Conservation (phyloP, 176 grass and related monocot genomes). For the Oryza nivara region DNA sequence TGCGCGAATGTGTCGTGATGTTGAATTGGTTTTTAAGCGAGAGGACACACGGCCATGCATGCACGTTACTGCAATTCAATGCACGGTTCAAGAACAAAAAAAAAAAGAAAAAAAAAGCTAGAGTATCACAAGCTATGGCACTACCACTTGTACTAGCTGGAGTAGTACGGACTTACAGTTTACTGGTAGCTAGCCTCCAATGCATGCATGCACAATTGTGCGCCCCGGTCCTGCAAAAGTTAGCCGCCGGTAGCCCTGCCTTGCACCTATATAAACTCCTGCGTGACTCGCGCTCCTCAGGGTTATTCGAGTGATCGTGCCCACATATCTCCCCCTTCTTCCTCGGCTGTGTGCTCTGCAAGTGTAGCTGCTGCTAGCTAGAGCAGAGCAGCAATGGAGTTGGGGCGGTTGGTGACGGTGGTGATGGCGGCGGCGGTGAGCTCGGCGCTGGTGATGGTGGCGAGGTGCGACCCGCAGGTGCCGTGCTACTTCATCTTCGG, state of each 20-base stretch:
- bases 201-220: background rate
- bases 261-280: slow-evolving; percentile 40
- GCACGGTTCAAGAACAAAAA: background rate
- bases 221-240: background rate
- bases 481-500: slow-evolving; percentile 99
- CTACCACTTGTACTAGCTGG: background rate
- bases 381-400: slow-evolving; percentile 33
- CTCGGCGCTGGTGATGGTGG: slow-evolving; percentile 39
- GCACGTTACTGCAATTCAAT: background rate
- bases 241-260: background rate
- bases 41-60: background rate
- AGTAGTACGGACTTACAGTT: background rate
- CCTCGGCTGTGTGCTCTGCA: background rate
- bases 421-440: slow-evolving; percentile 12
- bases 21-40: background rate
- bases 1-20: background rate
- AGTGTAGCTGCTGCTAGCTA: background rate
- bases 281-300: slow-evolving; percentile 16
- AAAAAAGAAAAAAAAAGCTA: background rate
- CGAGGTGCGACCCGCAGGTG: slow-evolving; percentile 67
- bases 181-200: background rate
- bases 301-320: background rate
- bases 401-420: slow-evolving; percentile 24
- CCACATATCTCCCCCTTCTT: background rate
- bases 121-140: background rate